A percentile compares a stretch with the other conserved stretches of the same genome.
Evolutionary conservation across 306 rosid species (phyloP).

Genomic region (Inga laurina): DNA sequence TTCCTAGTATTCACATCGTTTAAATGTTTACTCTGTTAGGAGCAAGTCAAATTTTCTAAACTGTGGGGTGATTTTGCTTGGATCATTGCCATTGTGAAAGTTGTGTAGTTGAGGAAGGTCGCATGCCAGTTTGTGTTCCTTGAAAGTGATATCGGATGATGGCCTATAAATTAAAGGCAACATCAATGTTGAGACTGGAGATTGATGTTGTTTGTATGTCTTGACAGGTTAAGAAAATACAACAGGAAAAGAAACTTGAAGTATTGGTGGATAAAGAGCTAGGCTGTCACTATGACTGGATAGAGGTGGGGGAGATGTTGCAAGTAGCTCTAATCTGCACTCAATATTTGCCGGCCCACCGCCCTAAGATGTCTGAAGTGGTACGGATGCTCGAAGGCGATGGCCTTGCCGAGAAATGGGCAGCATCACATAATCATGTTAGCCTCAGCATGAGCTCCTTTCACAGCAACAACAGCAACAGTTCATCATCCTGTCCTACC

Average conservation of each 20-base stretch:
- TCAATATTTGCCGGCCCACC: slow-evolving; percentile 65
- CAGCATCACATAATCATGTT: slow-evolving; percentile 60
- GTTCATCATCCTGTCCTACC: slow-evolving; percentile 33
- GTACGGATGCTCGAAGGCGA: slow-evolving; percentile 82
- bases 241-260: slow-evolving; percentile 65
- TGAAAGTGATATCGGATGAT: neutral
- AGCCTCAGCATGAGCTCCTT: slow-evolving; percentile 41
- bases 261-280: slow-evolving; percentile 68
- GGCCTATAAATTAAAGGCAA: neutral
- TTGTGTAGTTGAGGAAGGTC: neutral
- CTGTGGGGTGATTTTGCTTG: too few species aligned
- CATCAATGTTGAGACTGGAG: neutral
- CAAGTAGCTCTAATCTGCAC: slow-evolving; percentile 78
- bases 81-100: neutral
- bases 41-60: too few species aligned
- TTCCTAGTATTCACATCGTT: too few species aligned
- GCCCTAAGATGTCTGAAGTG: slow-evolving; percentile 82
- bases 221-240: slow-evolving; percentile 68
- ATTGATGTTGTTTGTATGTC: neutral
- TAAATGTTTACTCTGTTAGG: too few species aligned
- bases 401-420: slow-evolving; percentile 80
- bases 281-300: slow-evolving; percentile 57
- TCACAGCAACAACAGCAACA: slow-evolving; percentile 43
- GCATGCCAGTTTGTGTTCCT: neutral
- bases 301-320: slow-evolving; percentile 75